Evolutionary conservation across 1,139 yeast genomes (phyloP), one percentile per base, ranked within the genome.

Genomic region (Yamadazyma kanchanaburiensis): DNA sequence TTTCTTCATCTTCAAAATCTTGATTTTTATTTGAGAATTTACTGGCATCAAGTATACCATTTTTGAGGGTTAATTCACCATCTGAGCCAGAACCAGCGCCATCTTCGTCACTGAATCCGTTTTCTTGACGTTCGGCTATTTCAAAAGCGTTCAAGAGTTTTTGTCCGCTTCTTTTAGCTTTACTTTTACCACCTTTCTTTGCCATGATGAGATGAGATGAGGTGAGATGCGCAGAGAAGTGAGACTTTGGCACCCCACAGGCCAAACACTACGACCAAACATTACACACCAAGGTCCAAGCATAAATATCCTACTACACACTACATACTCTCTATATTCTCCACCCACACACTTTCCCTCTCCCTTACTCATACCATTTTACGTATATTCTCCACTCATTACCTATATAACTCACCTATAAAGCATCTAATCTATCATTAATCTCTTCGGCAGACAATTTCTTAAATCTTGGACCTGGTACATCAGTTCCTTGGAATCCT

Each of bases 341-440:
- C n/a, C n/a, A n/a, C n/a, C n/a, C n/a, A n/a, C n/a, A n/a, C n/a
- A n/a, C n/a, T n/a, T n/a, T n/a, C n/a, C n/a, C n/a, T n/a, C n/a
- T n/a, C n/a, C n/a, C n/a, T n/a, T n/a, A n/a, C n/a, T n/a, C n/a
- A n/a, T n/a, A n/a, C n/a, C n/a, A n/a, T n/a, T n/a, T n/a, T n/a
- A n/a, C n/a, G n/a, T n/a, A n/a, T n/a, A n/a, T n/a, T n/a, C n/a
- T n/a, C n/a, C n/a, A n/a, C n/a, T n/a, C n/a, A n/a, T n/a, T n/a
- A n/a, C n/a, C n/a, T n/a, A n/a, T n/a, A n/a, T n/a, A n/a, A 18
- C 9, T 18, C 20, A 13, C 14, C 57, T 70, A 89, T 67, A 89
- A 75, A 37, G 96, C 87, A 48, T 88, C 96, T 53, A 91, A 72
- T 62, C 96, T 81, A 65, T 91, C 98, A 58, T 88, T 86, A 51